Conservation (phyloP, 192 early-diverging fungal genomes). For the Cladochytrium replicatum region DNA sequence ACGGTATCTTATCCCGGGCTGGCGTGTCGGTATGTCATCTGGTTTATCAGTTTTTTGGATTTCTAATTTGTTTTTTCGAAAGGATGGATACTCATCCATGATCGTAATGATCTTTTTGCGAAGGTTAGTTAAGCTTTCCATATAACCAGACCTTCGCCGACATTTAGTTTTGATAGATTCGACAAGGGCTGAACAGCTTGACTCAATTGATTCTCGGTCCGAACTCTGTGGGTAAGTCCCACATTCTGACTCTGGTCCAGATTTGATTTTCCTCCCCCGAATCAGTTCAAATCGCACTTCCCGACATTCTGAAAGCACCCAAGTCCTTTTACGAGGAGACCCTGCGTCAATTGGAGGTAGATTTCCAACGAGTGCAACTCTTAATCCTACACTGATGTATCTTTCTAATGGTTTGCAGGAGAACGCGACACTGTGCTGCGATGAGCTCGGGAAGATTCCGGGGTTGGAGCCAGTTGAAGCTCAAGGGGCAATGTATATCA, state of each 20-base stretch:
- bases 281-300: slow-evolving; percentile 68
- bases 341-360: slow-evolving; percentile 58
- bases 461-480: slow-evolving; percentile 69
- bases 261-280: too few relatives aligned
- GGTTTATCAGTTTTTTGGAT: too few relatives aligned
- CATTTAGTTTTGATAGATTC: too few relatives aligned
- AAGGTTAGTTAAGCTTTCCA: slow-evolving; percentile 14
- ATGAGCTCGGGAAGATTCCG: slow-evolving; percentile 51
- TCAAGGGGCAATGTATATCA: slow-evolving; percentile 90
- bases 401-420: too few relatives aligned
- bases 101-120: slow-evolving; percentile 43
- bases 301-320: slow-evolving; percentile 70
- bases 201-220: slow-evolving; percentile 71
- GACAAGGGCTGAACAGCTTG: slow-evolving; percentile 61
- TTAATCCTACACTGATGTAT: too few relatives aligned
- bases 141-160: slow-evolving; percentile 17
- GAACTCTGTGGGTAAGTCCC: slow-evolving; percentile 68
- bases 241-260: too few relatives aligned
- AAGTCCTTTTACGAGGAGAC: slow-evolving; percentile 56
- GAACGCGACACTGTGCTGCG: slow-evolving; percentile 56
- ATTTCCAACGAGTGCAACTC: too few relatives aligned
- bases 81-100: slow-evolving; percentile 78
- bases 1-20: slow-evolving; percentile 84
- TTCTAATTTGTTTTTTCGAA: too few relatives aligned
- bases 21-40: too few relatives aligned